Conservation (phyloP, 75 land plant genomes). For the Pinus taeda region DNA sequence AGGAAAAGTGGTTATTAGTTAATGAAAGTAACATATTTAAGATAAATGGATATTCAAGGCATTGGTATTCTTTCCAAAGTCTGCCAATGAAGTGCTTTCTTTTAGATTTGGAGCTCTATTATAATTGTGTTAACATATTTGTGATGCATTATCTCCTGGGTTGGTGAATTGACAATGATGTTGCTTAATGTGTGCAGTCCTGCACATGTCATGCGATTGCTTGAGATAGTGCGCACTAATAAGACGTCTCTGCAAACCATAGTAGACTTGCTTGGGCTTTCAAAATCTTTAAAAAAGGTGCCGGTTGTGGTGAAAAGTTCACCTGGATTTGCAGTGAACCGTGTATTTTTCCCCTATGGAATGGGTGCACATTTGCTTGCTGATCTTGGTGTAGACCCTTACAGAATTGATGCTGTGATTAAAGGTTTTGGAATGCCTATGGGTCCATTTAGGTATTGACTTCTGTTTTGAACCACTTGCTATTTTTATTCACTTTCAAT, state of each 20-base stretch:
- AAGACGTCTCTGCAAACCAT: slow-evolving; percentile 39
- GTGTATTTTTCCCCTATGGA: slow-evolving; percentile 82
- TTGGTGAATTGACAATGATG: slow-evolving; percentile 4
- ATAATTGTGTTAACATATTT: not conserved
- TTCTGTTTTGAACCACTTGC: not conserved
- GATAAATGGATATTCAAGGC: not conserved
- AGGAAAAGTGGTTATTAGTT: not conserved
- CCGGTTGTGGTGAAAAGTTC: slow-evolving; percentile 82
- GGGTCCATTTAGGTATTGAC: slow-evolving; percentile 83
- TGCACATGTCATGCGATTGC: slow-evolving; percentile 46
- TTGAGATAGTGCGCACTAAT: slow-evolving; percentile 44
- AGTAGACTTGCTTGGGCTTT: slow-evolving; percentile 41
- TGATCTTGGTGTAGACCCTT: slow-evolving; percentile 72
- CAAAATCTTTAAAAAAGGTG: slow-evolving; percentile 52
- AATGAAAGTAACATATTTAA: not conserved
- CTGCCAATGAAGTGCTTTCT: not conserved
- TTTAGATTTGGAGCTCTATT: not conserved
- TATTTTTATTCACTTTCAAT: not conserved
- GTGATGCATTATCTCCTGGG: not conserved
- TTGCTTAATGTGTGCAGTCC: slow-evolving; percentile 23
- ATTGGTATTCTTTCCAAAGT: not conserved
- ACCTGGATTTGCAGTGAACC: slow-evolving; percentile 89
- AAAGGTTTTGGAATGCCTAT: slow-evolving; percentile 87
- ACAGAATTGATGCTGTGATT: slow-evolving; percentile 60
- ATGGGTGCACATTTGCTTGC: slow-evolving; percentile 62